phyloP scores from a whole-genome alignment of 2,329 filamentous ascomycete species.

The Talaromyces piceae region DNA sequence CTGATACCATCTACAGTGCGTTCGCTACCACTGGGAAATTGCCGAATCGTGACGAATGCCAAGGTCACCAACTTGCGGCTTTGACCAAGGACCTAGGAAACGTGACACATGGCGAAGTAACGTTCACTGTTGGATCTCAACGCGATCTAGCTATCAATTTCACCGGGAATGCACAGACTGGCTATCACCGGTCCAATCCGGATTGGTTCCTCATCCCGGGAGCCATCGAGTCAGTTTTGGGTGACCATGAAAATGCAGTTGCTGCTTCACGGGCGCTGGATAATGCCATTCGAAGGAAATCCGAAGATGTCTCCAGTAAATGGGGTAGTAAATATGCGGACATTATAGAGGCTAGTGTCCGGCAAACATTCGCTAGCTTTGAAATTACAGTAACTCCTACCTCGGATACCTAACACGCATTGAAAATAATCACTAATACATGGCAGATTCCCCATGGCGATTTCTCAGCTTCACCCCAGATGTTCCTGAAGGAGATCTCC shows the following conservation, averaged over 20 bases:
- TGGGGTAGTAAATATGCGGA: slow-evolving; percentile 33
- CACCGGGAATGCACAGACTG: slow-evolving; percentile 31
- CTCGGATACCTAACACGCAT: slow-evolving; percentile 19
- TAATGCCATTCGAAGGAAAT: slow-evolving; percentile 20
- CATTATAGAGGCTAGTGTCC: slow-evolving; percentile 34
- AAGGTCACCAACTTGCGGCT: slow-evolving; percentile 28
- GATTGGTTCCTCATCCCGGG: slow-evolving; percentile 19
- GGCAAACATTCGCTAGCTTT: slow-evolving; percentile 37
- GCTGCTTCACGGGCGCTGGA: slow-evolving; percentile 29
- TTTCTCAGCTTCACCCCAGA: slow-evolving; percentile 16
- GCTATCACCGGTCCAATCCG: slow-evolving; percentile 33
- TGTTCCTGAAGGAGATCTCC: slow-evolving; percentile 39
- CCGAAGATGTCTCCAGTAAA: slow-evolving; percentile 19
- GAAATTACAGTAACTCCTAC: slow-evolving; percentile 33
- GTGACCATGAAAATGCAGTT: slow-evolving; percentile 33
- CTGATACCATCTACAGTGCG: slow-evolving; percentile 19
- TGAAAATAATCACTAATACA: background rate
- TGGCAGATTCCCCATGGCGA: background rate
- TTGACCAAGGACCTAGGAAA: slow-evolving; percentile 34
- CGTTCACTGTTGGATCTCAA: slow-evolving; percentile 37
- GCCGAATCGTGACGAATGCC: slow-evolving; percentile 13
- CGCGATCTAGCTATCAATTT: slow-evolving; percentile 36
- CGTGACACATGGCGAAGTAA: slow-evolving; percentile 22
- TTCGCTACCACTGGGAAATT: slow-evolving; percentile 29
- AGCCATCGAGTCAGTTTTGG: slow-evolving; percentile 33